Evolutionary conservation across 495 filamentous ascomycete species (phyloP), one percentile per base, ranked within the genome.

Genomic region (Bathelium albidoporum): DNA sequence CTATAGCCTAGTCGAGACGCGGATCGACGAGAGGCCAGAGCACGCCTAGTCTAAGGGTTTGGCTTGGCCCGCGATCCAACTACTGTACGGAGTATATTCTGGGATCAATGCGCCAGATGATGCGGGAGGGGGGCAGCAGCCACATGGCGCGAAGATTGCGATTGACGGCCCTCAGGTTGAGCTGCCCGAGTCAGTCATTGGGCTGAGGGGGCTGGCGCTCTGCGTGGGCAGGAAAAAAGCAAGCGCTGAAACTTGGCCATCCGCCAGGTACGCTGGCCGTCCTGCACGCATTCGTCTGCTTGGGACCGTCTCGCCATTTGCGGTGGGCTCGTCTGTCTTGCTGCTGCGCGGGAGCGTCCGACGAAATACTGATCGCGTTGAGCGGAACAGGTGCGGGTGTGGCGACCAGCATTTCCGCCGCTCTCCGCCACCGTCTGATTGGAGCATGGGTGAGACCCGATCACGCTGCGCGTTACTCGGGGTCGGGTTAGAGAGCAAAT

Each of bases 41-140:
- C 49, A 24, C 24, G 49, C 49, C 49, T 29, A 29, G 22, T 39
- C 34, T 14, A 39, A 39, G 34, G 34, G 34, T 39, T 39, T 39
- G 14, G 34, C 5, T 14, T 39, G 34, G 14, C 2, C 22, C 49
- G 49, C 20, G 49, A 26, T 28, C 49, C 20, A 11, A 26, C 24
- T 28, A 55, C 49, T 12, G 49, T 39, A 55, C 10, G n/a, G n/a
- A n/a, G n/a, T n/a, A n/a, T n/a, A 11, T 9, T 49, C 11, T 18
- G 43, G 18, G 43, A 18, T 49, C 43, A 29, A 7, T 55, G 22
- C 49, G 24, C 20, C 49, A 11, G 49, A 55, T 55, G 49, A 55
- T 55, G 49, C 49, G 49, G 9, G 49, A 55, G 49, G 49, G 49
- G 49, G 24, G 24, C 26, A 55, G 49, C 49, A 55, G 49, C 49